Evolutionary conservation across 371 early-diverging fungal genomes (phyloP), one percentile per base, ranked within the genome.

Genomic region (Mortierella sp.): DNA sequence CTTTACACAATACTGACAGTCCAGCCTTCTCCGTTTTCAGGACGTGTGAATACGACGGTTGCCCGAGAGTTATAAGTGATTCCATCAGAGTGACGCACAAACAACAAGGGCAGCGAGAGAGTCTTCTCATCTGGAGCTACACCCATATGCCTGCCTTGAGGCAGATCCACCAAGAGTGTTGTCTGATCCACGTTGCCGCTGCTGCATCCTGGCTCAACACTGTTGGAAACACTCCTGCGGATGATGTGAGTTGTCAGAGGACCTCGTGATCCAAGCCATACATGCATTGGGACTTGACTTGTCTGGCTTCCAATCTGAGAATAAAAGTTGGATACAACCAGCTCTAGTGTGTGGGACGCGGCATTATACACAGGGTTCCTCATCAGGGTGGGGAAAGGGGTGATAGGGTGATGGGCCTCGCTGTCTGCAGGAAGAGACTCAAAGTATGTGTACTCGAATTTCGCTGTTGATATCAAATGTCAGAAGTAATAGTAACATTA

Each of bases 361-460:
- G 79, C 63, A 64, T 81, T 83, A 70, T 83, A 85, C 20, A 85
- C 64, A 0, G 78, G 78, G 59, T 77, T 84, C 65, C 62, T 73
- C 77, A 59, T 78, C 79, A 72, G 79, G 49, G 68, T 76, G 3
- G 85, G 83, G 60, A 83, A 85, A 22, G 83, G 85, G 14, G 83
- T 83, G 43, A 83, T 83, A 9, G 85, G 73, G 14, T 78, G 72
- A 28, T 70, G 71, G 24, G 72, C 35, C 47, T 70, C 76, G 32
- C 73, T 59, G 26, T 75, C 70, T 10, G 83, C 70, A 47, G 81
- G 75, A 16, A 83, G 73, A 1, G 83, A 78, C 49, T 89, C 87
- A 55, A 84, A 83, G 77, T 83, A 89, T 0, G 86, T 87, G 68
- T 88, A 88, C 77, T 91, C 87, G 70, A 91, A 90, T 64, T 86